phyloP scores from a whole-genome alignment of 345 rosid species.

The Hibiscus tridactylites region DNA sequence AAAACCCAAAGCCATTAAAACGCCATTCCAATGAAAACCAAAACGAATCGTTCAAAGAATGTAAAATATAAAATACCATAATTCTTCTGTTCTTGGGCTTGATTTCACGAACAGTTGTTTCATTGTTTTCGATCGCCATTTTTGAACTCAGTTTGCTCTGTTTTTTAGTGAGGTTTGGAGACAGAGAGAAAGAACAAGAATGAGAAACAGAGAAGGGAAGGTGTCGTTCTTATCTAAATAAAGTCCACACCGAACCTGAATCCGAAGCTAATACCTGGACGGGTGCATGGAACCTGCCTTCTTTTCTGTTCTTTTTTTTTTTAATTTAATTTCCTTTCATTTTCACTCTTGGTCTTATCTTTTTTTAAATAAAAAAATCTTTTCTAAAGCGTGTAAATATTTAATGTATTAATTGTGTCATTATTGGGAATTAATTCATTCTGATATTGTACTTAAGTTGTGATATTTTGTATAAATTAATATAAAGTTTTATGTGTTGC shows the following conservation, averaged over 20 bases:
- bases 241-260: conserved; percentile 33
- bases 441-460: too few species aligned
- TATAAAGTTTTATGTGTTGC: too few species aligned
- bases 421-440: too few species aligned
- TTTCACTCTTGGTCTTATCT: conserved; percentile 26
- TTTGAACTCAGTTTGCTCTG: conserved; percentile 18
- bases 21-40: conserved; percentile 8
- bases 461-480: too few species aligned
- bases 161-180: neutral
- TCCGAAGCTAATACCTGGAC: conserved; percentile 35
- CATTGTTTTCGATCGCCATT: conserved; percentile 82
- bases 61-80: conserved; percentile 40
- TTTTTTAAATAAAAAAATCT: too few species aligned
- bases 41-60: neutral
- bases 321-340: conserved; percentile 16
- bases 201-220: neutral
- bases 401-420: too few species aligned
- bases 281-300: conserved; percentile 48
- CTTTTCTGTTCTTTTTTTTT: conserved; percentile 24
- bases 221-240: conserved; percentile 57
- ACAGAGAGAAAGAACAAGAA: conserved; percentile 8
- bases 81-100: conserved; percentile 73
- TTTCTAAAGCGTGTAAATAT: too few species aligned
- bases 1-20: neutral
- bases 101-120: conserved; percentile 62